These are phyloP conservation scores for Talaromyces sp. DNA, from an alignment of 2,329 filamentous ascomycete genomes.

Conservation along the genomic window DNA sequence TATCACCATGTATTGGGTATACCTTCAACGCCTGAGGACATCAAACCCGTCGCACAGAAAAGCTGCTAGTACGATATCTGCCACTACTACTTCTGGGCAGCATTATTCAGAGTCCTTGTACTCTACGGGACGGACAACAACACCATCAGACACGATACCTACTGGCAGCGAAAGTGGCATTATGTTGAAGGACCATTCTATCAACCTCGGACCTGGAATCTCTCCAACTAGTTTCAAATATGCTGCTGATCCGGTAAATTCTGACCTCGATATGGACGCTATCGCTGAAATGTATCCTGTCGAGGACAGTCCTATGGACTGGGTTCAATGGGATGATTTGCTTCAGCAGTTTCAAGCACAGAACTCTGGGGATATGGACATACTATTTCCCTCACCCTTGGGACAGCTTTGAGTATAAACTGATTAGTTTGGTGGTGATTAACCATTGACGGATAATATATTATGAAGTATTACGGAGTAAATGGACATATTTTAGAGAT, in stretches of 20 bases:
- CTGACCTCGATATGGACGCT: not conserved
- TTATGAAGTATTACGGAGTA: not conserved
- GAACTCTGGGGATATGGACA: not conserved
- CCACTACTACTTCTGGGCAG: not conserved
- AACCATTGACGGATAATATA: not conserved
- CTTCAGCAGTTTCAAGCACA: constrained; percentile 22
- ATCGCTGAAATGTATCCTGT: constrained; percentile 7
- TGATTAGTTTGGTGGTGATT: no score
- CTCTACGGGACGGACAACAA: not conserved
- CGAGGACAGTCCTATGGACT: constrained; percentile 21
- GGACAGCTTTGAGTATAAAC: not conserved
- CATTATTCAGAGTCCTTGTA: not conserved
- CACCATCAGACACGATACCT: not conserved
- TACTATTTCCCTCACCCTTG: not conserved
- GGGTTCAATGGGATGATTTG: constrained; percentile 26
- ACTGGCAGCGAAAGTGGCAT: not conserved
- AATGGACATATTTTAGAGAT: not conserved
- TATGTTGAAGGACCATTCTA: not conserved
- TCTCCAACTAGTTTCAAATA: not conserved
- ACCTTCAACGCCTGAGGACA: not conserved
- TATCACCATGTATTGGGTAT: constrained; percentile 13
- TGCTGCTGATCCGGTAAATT: not conserved
- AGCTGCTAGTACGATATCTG: not conserved
- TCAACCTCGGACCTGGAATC: not conserved
- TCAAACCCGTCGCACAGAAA: not conserved